phyloP scores from a whole-genome alignment of 2,329 filamentous ascomycete species.

The Pestalotiopsis fici region DNA sequence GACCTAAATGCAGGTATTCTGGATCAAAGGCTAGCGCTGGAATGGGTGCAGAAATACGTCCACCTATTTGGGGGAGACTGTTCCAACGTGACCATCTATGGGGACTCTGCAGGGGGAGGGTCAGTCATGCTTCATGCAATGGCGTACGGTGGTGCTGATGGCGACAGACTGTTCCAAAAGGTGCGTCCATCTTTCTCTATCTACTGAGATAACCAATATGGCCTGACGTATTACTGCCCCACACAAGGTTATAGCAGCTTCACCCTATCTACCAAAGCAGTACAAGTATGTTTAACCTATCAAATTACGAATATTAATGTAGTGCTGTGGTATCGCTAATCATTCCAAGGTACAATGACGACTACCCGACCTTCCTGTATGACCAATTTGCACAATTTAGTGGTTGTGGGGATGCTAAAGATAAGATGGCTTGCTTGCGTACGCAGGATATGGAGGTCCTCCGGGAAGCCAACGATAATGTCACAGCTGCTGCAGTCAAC shows the following conservation, averaged over 20 bases:
- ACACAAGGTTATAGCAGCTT: slow-evolving; percentile 13
- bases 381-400: slow-evolving; percentile 27
- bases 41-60: slow-evolving; percentile 56
- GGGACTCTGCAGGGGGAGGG: slow-evolving; percentile 55
- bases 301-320: too few species aligned
- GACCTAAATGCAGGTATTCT: neutral
- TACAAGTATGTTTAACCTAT: neutral
- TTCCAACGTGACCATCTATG: slow-evolving; percentile 52
- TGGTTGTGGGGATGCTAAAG: neutral
- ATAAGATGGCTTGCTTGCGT: slow-evolving; percentile 33
- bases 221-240: neutral
- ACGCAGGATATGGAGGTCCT: slow-evolving; percentile 31
- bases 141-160: slow-evolving; percentile 44
- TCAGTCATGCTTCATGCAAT: slow-evolving; percentile 47
- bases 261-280: neutral
- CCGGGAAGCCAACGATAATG: slow-evolving; percentile 34
- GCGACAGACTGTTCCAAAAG: slow-evolving; percentile 46
- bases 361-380: slow-evolving; percentile 30
- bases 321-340: neutral
- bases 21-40: slow-evolving; percentile 40
- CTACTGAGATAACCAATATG: slow-evolving; percentile 23
- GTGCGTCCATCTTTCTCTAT: slow-evolving; percentile 43
- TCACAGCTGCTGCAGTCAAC: slow-evolving; percentile 25
- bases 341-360: slow-evolving; percentile 24
- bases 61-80: slow-evolving; percentile 53